Conservation (phyloP, 345 rosid species). For the Rhodamnia argentea region DNA sequence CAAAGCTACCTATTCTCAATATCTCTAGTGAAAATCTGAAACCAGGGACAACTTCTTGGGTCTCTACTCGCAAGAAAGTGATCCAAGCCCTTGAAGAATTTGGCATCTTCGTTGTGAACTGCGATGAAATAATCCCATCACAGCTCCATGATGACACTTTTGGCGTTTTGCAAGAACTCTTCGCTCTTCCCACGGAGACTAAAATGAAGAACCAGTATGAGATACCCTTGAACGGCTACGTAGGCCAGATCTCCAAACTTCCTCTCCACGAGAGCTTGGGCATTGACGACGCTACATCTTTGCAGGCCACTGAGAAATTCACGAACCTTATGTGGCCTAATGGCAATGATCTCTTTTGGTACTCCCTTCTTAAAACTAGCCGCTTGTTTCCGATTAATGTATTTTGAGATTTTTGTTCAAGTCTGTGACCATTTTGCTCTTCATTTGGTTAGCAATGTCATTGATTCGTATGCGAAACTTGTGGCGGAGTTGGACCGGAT, state of each 20-base stretch:
- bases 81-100: constrained; percentile 51
- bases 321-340: constrained; percentile 60
- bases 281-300: constrained; percentile 38
- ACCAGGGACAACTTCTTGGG: no score
- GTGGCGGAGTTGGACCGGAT: constrained; percentile 28
- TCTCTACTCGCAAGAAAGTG: constrained; percentile 3
- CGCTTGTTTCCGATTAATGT: not conserved
- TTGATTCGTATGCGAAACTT: constrained; percentile 24
- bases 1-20: no score
- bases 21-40: no score
- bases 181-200: constrained; percentile 43
- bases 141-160: constrained; percentile 22
- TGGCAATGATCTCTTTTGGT: constrained; percentile 50
- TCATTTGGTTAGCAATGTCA: constrained; percentile 5
- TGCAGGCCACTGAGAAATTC: constrained; percentile 30
- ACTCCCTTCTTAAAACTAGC: not conserved
- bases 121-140: constrained; percentile 14
- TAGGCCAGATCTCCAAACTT: constrained; percentile 45
- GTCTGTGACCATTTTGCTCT: not conserved
- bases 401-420: not conserved
- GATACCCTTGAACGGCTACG: constrained; percentile 51
- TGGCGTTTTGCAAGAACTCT: constrained; percentile 33
- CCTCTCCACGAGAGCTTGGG: constrained; percentile 76
- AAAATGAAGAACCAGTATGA: constrained; percentile 50
- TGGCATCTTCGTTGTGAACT: constrained; percentile 47